Conservation (phyloP, 495 filamentous ascomycete species). For the Aspergillus affinis region DNA sequence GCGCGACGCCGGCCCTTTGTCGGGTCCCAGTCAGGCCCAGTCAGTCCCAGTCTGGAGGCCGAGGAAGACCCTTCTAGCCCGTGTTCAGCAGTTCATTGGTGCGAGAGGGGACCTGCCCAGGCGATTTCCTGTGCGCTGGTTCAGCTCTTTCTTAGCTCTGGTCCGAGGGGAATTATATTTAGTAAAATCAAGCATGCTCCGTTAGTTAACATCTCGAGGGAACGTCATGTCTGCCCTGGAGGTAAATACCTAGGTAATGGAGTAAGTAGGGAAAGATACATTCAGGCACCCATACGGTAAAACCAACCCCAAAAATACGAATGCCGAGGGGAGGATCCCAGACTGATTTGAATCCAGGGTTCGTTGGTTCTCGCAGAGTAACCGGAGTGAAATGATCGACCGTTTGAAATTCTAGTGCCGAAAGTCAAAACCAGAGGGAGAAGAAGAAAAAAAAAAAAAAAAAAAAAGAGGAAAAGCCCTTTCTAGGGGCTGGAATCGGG, state of each 20-base stretch:
- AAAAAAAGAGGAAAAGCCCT: not conserved
- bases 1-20: no score
- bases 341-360: slow-evolving; percentile 13
- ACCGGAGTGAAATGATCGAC: slow-evolving; percentile 17
- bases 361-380: slow-evolving; percentile 9
- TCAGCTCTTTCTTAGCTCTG: not conserved
- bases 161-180: not conserved
- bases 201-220: not conserved
- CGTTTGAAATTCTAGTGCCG: slow-evolving; percentile 12
- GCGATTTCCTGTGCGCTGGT: no score
- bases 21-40: no score
- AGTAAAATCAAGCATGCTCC: not conserved
- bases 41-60: no score
- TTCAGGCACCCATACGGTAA: no score
- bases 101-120: no score
- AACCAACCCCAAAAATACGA: no score
- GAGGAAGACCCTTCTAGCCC: no score
- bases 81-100: no score
- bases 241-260: no score
- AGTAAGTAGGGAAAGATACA: no score
- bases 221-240: no score
- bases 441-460: slow-evolving; percentile 4
- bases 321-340: not conserved
- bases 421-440: slow-evolving; percentile 4
- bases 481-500: not conserved